phyloP scores from a whole-genome alignment of 106 monocot species.

The Allium fistulosum region DNA sequence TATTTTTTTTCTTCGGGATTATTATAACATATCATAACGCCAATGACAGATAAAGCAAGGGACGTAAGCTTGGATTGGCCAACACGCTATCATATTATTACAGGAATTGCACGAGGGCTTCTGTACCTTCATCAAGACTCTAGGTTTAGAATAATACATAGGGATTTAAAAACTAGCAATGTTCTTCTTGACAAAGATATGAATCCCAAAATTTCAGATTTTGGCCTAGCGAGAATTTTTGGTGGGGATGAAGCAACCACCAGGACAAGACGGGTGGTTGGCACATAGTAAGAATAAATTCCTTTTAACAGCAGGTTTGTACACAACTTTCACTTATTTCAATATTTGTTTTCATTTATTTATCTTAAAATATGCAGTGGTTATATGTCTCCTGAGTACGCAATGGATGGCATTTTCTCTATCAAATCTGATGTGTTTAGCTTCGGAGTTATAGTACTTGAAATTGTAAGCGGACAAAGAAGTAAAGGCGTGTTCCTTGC shows the following conservation, averaged over 20 bases:
- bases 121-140: slow-evolving; percentile 26
- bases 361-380: not conserved
- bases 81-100: slow-evolving; percentile 12
- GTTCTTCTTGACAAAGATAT: slow-evolving; percentile 16
- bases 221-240: slow-evolving; percentile 29
- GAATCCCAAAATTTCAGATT: slow-evolving; percentile 31
- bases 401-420: not conserved
- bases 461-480: slow-evolving; percentile 1
- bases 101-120: slow-evolving; percentile 20
- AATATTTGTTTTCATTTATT: not conserved
- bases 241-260: slow-evolving; percentile 9
- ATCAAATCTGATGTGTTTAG: slow-evolving; percentile 7
- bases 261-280: slow-evolving; percentile 10
- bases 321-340: not conserved
- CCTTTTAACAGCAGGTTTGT: not conserved
- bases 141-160: slow-evolving; percentile 23
- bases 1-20: too few relatives aligned
- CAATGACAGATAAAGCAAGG: not conserved
- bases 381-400: slow-evolving; percentile 8
- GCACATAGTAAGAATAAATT: slow-evolving; percentile 6
- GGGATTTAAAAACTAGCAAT: slow-evolving; percentile 21
- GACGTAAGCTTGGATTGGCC: not conserved
- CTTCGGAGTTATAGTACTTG: slow-evolving; percentile 1
- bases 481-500: not conserved
- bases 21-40: too few relatives aligned